Evolutionary conservation across 2,329 filamentous ascomycete species (phyloP), one percentile per base, ranked within the genome.

Genomic region (Diaporthe nobilis): DNA sequence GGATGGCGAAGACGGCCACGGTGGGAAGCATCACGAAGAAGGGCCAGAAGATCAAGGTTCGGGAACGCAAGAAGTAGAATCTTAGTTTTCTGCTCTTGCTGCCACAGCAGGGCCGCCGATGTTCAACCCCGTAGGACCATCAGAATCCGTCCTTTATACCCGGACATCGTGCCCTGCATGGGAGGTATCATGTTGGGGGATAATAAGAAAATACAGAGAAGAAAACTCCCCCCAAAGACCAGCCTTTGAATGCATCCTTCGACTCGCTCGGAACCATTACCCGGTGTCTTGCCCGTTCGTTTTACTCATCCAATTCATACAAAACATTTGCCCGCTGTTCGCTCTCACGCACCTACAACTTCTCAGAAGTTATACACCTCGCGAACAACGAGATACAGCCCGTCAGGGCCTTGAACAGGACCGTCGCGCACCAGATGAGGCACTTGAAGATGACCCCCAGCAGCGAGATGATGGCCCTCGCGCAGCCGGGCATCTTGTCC

Each of bases 1-100:
- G 88, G 81, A 93, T 92, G 91, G 90, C 90, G 49, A 93, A 93
- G 85, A 92, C 90, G 78, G 86, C 89, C 12, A 92, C 91, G 2
- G 87, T 89, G 8, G 90, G 90, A 51, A 90, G 90, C 20, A 80
- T 86, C n/a, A 92, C 89, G 39, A 91, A 90, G 81, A 85, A 86
- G 53, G 91, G 91, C 34, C 89, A 89, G 82, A 92, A 91, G 84
- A 88, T 92, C 77, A 92, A 91, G 85, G 87, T 92, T 73, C 88
- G 90, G 77, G 87, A 90, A 82, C 87, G 91, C 78, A 93, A 93
- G 86, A 87, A 90, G 81, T 92, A 86, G 82, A 77, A 37, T n/a
- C 22, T 39, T 73, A 44, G 63, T 34, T 31, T n/a, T 47, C 37
- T 25, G 39, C 51, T 37, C 31, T 22, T 75, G 58, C 77, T 47